These are phyloP conservation scores for Sarcodon sp. DNA, from an alignment of 768 basidiomycete species.

Conservation along the genomic window DNA sequence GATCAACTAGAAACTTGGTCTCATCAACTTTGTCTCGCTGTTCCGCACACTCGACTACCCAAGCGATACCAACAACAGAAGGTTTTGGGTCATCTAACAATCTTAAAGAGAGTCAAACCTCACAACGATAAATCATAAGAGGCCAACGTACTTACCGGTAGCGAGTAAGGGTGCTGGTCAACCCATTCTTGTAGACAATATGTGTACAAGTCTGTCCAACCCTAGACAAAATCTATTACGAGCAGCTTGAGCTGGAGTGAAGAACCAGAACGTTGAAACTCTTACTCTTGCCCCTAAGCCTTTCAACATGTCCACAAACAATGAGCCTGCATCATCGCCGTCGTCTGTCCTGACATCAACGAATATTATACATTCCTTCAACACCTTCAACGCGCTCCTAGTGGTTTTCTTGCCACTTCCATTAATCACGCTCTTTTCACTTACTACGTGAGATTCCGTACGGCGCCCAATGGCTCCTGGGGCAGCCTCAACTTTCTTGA, in stretches of 20 bases:
- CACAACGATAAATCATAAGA: background rate
- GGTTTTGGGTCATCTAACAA: constrained; percentile 59
- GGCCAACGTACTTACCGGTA: constrained; percentile 38
- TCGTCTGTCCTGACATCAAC: constrained; percentile 70
- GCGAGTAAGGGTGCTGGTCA: constrained; percentile 57
- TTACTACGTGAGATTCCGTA: constrained; percentile 8
- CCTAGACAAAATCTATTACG: constrained; percentile 41
- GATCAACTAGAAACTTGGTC: constrained; percentile 46
- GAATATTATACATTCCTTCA: constrained; percentile 69
- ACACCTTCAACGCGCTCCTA: constrained; percentile 28
- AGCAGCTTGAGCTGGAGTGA: background rate
- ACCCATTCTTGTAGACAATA: constrained; percentile 76
- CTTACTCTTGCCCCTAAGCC: constrained; percentile 71
- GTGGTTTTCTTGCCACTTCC: constrained; percentile 5
- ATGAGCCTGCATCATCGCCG: constrained; percentile 67
- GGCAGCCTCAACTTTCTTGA: constrained; percentile 9
- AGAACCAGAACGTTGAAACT: constrained; percentile 2
- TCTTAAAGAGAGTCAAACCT: constrained; percentile 18
- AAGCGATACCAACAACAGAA: constrained; percentile 68
- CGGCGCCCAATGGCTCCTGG: constrained; percentile 4
- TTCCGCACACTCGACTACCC: constrained; percentile 84
- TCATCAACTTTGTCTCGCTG: constrained; percentile 53
- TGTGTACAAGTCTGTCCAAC: constrained; percentile 70
- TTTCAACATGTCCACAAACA: constrained; percentile 78
- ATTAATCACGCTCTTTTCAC: constrained; percentile 18